These are phyloP conservation scores for Aplosporella prunicola DNA, from an alignment of 2,329 filamentous ascomycete species.

Conservation along the genomic window DNA sequence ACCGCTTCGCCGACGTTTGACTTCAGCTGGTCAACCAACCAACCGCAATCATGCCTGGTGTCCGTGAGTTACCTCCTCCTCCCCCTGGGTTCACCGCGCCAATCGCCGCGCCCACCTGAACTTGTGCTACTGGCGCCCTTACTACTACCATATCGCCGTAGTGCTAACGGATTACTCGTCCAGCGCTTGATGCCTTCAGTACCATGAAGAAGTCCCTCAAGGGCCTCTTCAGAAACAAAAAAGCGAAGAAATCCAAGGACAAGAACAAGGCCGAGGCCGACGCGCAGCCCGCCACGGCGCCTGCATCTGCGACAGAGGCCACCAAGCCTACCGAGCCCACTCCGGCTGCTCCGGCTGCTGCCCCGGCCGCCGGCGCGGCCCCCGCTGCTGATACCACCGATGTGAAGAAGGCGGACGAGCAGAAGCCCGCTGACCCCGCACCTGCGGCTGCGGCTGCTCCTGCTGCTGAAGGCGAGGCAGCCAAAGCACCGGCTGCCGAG, in stretches of 20 bases:
- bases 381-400: constrained; percentile 20
- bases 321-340: constrained; percentile 26
- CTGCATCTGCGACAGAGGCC: constrained; percentile 17
- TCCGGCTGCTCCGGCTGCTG: constrained; percentile 23
- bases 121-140: background rate
- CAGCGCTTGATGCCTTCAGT: constrained; percentile 27
- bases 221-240: constrained; percentile 25
- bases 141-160: background rate
- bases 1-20: no score
- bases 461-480: no score
- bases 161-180: background rate
- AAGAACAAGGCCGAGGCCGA: constrained; percentile 12
- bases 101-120: background rate
- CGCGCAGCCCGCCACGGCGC: constrained; percentile 18
- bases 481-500: background rate
- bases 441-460: constrained; percentile 12
- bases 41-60: constrained; percentile 27
- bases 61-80: constrained; percentile 25
- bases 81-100: no score
- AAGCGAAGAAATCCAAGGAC: constrained; percentile 7
- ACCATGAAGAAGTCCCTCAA: constrained; percentile 31
- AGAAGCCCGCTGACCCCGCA: constrained; percentile 9
- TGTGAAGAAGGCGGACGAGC: constrained; percentile 16
- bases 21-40: constrained; percentile 1
- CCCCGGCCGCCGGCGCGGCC: background rate